Evolutionary conservation across 139 green algal species (phyloP).

Genomic region (Closterium sp.): DNA sequence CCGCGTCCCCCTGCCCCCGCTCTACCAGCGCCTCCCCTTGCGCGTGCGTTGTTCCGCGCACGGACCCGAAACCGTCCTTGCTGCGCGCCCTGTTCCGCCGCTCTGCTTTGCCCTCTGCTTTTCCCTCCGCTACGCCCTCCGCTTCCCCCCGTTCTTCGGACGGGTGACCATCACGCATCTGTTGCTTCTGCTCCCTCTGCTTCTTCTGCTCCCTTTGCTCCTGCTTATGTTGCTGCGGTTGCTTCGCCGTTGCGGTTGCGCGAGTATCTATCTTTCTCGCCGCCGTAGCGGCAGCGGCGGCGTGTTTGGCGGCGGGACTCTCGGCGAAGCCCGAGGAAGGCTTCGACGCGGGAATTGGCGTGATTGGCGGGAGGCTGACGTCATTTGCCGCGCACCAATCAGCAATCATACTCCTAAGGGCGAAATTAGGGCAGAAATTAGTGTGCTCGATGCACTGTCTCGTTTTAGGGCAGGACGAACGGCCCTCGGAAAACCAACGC

Average conservation of each 20-base stretch:
- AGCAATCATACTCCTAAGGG: neutral
- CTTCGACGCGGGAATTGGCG: neutral
- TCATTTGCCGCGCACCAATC: neutral
- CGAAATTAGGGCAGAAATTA: constrained; percentile 5
- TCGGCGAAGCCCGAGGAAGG: neutral
- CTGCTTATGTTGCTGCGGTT: neutral
- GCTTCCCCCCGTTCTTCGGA: neutral
- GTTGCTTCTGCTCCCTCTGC: neutral
- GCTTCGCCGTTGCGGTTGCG: neutral
- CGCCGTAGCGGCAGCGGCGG: neutral
- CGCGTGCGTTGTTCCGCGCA: neutral
- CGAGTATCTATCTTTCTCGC: neutral
- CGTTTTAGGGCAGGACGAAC: neutral
- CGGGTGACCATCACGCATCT: neutral
- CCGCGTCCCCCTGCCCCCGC: neutral
- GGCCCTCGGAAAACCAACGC: neutral
- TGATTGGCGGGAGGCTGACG: neutral
- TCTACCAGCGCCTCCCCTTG: neutral
- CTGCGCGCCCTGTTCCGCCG: neutral
- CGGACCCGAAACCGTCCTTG: neutral
- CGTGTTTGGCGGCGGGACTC: neutral
- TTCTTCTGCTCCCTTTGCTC: neutral
- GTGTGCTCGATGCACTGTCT: constrained; percentile 1
- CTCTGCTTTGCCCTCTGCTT: neutral
- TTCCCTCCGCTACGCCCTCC: neutral